A percentile compares a stretch with the other conserved stretches of the same genome.
These are phyloP conservation scores for Spinellus fusiger DNA, from an alignment of 192 early-diverging fungal species.

Conservation along the genomic window DNA sequence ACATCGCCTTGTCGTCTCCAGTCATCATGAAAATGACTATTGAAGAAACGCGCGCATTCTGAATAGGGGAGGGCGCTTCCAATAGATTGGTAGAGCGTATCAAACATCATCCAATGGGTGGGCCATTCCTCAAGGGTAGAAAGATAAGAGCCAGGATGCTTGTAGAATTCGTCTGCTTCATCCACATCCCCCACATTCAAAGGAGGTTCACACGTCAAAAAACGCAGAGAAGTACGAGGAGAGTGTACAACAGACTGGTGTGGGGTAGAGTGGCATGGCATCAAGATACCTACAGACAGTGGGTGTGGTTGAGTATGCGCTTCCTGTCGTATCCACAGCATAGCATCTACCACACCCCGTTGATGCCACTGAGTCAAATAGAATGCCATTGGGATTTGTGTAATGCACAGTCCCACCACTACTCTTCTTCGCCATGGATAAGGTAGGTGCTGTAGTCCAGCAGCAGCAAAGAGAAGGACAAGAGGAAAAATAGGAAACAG, in stretches of 20 bases:
- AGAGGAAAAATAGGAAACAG: slow-evolving; percentile 82
- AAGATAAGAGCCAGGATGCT: slow-evolving; percentile 58
- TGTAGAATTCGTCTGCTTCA: slow-evolving; percentile 79
- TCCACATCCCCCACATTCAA: slow-evolving; percentile 40
- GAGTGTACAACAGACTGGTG: slow-evolving; percentile 78
- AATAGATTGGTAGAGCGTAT: slow-evolving; percentile 34
- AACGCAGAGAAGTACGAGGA: slow-evolving; percentile 62
- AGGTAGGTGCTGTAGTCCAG: slow-evolving; percentile 22
- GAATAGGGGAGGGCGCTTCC: slow-evolving; percentile 1
- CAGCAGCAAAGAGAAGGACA: slow-evolving; percentile 41
- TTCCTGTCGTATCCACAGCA: slow-evolving; percentile 62
- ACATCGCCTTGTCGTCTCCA: slow-evolving; percentile 73
- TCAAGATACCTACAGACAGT: slow-evolving; percentile 62
- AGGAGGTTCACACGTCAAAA: slow-evolving; percentile 91
- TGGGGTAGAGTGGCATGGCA: slow-evolving; percentile 99
- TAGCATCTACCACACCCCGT: slow-evolving; percentile 86
- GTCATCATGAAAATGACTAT: slow-evolving; percentile 85
- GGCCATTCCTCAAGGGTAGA: slow-evolving; percentile 42
- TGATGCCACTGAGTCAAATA: slow-evolving; percentile 83
- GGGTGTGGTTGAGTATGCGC: background rate
- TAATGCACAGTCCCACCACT: slow-evolving; percentile 46
- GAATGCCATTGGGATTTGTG: slow-evolving; percentile 60
- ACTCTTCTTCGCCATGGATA: slow-evolving; percentile 2
- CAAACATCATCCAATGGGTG: slow-evolving; percentile 78
- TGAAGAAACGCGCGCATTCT: slow-evolving; percentile 85